phyloP scores from a whole-genome alignment of 371 early-diverging fungal species.

The Mucor ambiguus region DNA sequence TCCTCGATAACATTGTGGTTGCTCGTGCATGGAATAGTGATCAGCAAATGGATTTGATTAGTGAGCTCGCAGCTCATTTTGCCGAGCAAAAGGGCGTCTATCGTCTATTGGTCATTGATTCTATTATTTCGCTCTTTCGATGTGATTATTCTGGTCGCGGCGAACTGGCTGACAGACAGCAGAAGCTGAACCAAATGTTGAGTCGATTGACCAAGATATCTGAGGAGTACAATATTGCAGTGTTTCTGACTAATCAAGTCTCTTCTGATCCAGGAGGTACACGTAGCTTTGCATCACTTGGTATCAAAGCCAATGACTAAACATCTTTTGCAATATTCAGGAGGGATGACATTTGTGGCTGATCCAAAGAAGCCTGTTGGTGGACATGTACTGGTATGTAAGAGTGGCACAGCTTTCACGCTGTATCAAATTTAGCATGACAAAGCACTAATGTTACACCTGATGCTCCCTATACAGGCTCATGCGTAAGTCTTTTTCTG shows the following conservation, averaged over 20 bases:
- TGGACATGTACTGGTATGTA: conserved; percentile 68
- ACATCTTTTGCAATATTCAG: neutral
- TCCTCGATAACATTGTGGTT: conserved; percentile 69
- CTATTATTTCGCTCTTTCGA: conserved; percentile 77
- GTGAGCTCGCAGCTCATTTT: conserved; percentile 70
- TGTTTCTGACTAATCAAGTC: conserved; percentile 90
- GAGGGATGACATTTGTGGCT: conserved; percentile 73
- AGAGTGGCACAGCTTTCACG: neutral
- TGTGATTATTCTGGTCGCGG: conserved; percentile 85
- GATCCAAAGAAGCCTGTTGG: conserved; percentile 90
- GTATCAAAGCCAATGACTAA: conserved; percentile 54
- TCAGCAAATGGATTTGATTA: conserved; percentile 82
- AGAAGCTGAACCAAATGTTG: conserved; percentile 83
- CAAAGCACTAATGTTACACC: neutral
- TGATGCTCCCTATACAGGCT: conserved; percentile 25
- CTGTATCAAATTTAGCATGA: neutral
- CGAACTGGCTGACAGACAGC: conserved; percentile 91
- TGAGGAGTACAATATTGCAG: conserved; percentile 89
- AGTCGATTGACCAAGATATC: conserved; percentile 77
- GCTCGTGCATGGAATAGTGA: conserved; percentile 86
- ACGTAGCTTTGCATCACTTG: conserved; percentile 10
- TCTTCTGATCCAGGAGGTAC: conserved; percentile 55
- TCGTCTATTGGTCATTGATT: conserved; percentile 76
- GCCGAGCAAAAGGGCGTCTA: conserved; percentile 73
- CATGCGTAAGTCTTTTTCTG: conserved; percentile 52